Conservation (phyloP, 768 basidiomycete species). For the Lepiota venenata region DNA sequence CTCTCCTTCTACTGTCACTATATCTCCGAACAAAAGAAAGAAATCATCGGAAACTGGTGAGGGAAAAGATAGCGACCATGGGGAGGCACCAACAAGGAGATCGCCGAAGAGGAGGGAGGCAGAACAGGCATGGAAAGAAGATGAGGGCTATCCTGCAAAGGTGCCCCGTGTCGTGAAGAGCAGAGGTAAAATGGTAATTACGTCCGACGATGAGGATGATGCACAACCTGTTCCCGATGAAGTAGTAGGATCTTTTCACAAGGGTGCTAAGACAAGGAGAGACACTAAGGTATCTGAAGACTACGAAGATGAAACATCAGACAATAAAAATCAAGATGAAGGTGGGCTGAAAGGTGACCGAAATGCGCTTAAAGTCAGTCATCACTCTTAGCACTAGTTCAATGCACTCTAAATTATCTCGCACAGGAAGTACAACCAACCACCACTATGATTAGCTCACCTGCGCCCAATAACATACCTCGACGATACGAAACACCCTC, state of each 20-base stretch:
- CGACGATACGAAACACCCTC: constrained; percentile 6
- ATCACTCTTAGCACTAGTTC: not conserved
- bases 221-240: constrained; percentile 7
- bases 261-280: not conserved
- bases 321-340: constrained; percentile 9
- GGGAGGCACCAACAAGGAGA: not conserved
- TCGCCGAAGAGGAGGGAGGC: constrained; percentile 28
- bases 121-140: constrained; percentile 20
- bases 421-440: not conserved
- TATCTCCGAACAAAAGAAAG: not conserved
- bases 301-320: constrained; percentile 11
- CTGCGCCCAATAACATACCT: not conserved
- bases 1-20: not conserved
- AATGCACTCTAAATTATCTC: not conserved
- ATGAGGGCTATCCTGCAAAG: constrained; percentile 11
- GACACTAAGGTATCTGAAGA: constrained; percentile 3
- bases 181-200: constrained; percentile 23
- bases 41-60: not conserved
- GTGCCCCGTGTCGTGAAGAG: constrained; percentile 13
- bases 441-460: not conserved
- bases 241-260: not conserved
- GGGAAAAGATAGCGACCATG: not conserved
- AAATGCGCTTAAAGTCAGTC: not conserved
- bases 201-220: constrained; percentile 32
- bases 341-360: constrained; percentile 13